Evolutionary conservation across 305 asterid genomes (phyloP).

Genomic region (Fraxinus floribunda): DNA sequence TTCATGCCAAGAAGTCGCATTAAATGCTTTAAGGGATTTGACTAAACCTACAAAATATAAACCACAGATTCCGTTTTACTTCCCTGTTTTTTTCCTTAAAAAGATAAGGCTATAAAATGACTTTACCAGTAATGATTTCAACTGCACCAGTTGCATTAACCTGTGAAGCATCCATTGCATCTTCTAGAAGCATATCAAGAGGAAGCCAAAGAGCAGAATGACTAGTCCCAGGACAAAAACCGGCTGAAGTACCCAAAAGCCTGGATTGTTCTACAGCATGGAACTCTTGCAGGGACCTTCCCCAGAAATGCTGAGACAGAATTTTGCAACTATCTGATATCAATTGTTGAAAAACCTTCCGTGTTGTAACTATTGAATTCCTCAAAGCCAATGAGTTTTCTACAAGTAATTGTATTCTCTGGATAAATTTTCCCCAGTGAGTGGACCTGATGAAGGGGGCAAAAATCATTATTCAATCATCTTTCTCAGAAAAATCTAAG

Average conservation of each 20-base stretch:
- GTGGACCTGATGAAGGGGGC: conserved; percentile 46
- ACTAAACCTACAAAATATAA: conserved; percentile 63
- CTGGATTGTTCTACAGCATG: conserved; percentile 43
- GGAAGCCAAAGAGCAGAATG: conserved; percentile 93
- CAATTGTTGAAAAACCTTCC: conserved; percentile 51
- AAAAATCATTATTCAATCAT: conserved; percentile 5
- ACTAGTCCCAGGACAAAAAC: conserved; percentile 63
- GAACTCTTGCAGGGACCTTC: conserved; percentile 44
- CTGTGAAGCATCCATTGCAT: conserved; percentile 92
- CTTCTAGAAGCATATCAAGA: conserved; percentile 87
- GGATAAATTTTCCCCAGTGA: conserved; percentile 67
- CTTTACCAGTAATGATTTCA: conserved; percentile 80
- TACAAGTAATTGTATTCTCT: conserved; percentile 58
- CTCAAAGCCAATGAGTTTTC: conserved; percentile 66
- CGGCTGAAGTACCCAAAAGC: conserved; percentile 56
- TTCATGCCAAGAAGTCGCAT: conserved; percentile 81
- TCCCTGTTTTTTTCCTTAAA: neutral
- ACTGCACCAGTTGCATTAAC: conserved; percentile 84
- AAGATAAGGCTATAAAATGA: conserved; percentile 1
- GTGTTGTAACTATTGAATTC: conserved; percentile 41
- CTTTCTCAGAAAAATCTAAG: conserved; percentile 6
- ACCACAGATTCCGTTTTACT: conserved; percentile 15
- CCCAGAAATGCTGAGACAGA: conserved; percentile 33
- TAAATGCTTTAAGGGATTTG: conserved; percentile 80
- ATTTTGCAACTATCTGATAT: conserved; percentile 41